Base-by-base conservation (phyloP, 805 yeast genomes). In the Debaryomyces castellii region DNA sequence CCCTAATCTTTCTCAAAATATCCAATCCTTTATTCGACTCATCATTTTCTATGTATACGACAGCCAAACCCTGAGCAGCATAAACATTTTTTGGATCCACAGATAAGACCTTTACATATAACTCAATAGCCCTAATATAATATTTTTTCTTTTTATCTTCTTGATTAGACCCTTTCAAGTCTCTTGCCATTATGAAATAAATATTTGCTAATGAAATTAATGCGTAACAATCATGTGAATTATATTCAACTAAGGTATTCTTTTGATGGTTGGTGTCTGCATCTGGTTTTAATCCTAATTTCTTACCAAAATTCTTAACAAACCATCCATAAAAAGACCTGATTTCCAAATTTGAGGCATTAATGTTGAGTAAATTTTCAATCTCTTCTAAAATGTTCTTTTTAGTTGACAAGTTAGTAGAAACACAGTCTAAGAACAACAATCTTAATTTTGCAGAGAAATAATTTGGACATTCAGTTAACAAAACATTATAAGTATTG, bases 11-110 rank as follows among this genome's bases (percentile, higher is more conserved):
- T 63, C 95, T 80, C 58, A 94, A 83, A 38, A 91, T 84, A 53
- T 89, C 96, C 57, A 91, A 74, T 0, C 98, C 96, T 49, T 83
- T 75, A 21, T 81, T 82, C 27, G 81, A 69, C 54, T 87, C 83
- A 53, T 84, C 83, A 57, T 83, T 85, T 58, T 92, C 97, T 9
- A 96, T 95, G 63, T 89, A 87, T 4, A 90, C 82, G 45, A 94
- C 89, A 1, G 97, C 98, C 50, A 94, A 76, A 45, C 99, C 99
- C 66, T 94, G 99, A 1, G 99, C 98, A 4, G 99, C 99, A 69
- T 85, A 94, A 1, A 91, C 92, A 61, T 92, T 89, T 53, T 78
- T 74, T 2, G 91, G 81, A 67, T 94, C 98, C 23, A 90, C 67
- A 41, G 87, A 83, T 44, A 94, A 70, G 1, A 89, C 97, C 67